phyloP scores from a whole-genome alignment of 306 rosid genomes.

The Lithocarpus polystachyus region DNA sequence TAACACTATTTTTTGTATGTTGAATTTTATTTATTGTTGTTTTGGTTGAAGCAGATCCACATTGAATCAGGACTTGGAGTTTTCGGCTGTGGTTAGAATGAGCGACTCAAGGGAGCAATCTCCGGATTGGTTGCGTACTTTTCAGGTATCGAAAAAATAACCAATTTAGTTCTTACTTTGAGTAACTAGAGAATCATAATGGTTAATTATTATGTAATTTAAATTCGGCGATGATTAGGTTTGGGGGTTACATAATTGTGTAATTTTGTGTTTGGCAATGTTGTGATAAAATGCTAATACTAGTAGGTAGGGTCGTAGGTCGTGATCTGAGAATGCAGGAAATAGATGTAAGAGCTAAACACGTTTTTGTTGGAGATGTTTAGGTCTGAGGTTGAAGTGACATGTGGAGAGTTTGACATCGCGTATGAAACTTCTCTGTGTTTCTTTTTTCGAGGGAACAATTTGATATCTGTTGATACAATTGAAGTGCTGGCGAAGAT shows the following conservation, averaged over 20 bases:
- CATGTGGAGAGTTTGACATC: too few species aligned
- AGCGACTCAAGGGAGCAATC: slow-evolving; percentile 75
- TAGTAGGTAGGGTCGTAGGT: too few species aligned
- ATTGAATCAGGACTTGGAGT: not conserved
- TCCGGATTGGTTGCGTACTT: slow-evolving; percentile 89
- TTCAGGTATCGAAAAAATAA: slow-evolving; percentile 39
- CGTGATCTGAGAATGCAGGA: too few species aligned
- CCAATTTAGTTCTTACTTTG: not conserved
- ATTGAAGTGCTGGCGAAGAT: not conserved
- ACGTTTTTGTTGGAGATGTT: not conserved
- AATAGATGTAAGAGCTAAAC: too few species aligned
- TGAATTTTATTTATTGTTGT: not conserved
- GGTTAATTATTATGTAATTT: not conserved
- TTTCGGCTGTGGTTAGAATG: slow-evolving; percentile 31
- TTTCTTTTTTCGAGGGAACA: not conserved
- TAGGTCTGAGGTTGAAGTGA: not conserved
- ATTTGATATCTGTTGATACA: not conserved
- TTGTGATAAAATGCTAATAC: too few species aligned
- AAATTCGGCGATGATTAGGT: not conserved
- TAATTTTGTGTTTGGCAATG: too few species aligned
- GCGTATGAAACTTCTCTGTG: too few species aligned
- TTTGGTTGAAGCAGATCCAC: not conserved
- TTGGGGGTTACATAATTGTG: too few species aligned
- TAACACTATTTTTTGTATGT: not conserved
- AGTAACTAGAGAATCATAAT: not conserved